Evolutionary conservation across 208 protist species (phyloP).

Genomic region (Endotrypanum monterogeii): DNA sequence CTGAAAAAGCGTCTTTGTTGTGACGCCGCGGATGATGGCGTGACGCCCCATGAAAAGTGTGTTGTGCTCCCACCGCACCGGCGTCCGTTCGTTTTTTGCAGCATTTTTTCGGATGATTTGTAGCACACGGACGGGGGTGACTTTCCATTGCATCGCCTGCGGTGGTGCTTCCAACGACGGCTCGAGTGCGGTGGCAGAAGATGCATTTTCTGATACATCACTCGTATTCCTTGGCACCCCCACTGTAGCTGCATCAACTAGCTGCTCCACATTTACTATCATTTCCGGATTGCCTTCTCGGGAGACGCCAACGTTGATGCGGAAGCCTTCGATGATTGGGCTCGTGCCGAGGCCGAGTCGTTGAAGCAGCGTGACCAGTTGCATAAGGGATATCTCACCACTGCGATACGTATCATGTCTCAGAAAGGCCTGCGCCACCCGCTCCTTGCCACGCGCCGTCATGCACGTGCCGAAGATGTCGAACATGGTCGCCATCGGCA

Average conservation of each 20-base stretch:
- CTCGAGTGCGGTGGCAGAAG: not conserved
- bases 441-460: conserved; percentile 40
- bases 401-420: conserved; percentile 57
- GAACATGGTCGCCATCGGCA: conserved; percentile 29
- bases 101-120: conserved; percentile 38
- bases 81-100: conserved; percentile 27
- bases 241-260: conserved; percentile 1
- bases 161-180: not conserved
- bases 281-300: conserved; percentile 9
- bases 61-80: conserved; percentile 28
- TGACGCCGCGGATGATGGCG: conserved; percentile 35
- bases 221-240: not conserved
- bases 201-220: not conserved
- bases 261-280: conserved; percentile 27
- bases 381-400: conserved; percentile 57
- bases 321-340: conserved; percentile 35
- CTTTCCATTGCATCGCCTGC: conserved; percentile 25
- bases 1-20: conserved; percentile 32
- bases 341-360: conserved; percentile 58
- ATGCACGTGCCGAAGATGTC: conserved; percentile 45
- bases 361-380: conserved; percentile 47
- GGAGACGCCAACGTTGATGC: conserved; percentile 34
- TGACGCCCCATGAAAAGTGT: conserved; percentile 47
- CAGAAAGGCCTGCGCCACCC: conserved; percentile 52
- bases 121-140: conserved; percentile 32